Conservation (phyloP, 371 early-diverging fungal genomes). For the Apophysomyces elegans region DNA sequence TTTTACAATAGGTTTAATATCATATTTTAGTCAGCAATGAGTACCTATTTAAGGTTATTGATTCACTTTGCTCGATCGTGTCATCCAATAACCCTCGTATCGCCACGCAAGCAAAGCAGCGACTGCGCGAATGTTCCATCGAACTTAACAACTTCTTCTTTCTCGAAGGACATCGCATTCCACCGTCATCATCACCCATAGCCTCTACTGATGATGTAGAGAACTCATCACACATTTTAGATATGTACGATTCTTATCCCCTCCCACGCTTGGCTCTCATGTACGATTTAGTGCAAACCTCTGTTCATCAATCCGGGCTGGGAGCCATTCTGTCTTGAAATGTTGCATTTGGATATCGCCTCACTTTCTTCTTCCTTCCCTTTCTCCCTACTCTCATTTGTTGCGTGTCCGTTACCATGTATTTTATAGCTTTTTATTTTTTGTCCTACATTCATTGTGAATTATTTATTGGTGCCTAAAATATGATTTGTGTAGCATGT, state of each 20-base stretch:
- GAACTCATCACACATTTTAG: slow-evolving; percentile 8
- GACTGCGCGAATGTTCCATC: background rate
- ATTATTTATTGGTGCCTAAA: background rate
- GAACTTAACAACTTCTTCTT: background rate
- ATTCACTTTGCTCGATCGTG: background rate
- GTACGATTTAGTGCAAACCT: slow-evolving; percentile 11
- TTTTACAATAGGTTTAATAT: background rate
- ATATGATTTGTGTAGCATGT: no score
- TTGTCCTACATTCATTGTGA: background rate
- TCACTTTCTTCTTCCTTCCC: background rate
- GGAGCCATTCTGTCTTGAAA: background rate
- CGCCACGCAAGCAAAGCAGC: background rate
- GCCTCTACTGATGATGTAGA: background rate
- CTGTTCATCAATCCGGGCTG: background rate
- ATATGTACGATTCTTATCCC: slow-evolving; percentile 11
- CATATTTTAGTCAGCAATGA: background rate
- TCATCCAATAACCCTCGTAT: background rate
- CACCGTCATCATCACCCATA: background rate
- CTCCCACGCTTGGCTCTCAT: slow-evolving; percentile 3
- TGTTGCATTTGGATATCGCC: background rate
- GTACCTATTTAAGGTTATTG: background rate
- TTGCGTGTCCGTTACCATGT: background rate
- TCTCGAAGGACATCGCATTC: slow-evolving; percentile 1
- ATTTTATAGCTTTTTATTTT: background rate
- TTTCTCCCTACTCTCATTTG: background rate